Percentiles rank a stretch among this genome's conserved stretches.
Evolutionary conservation across 805 yeast genomes (phyloP).

Genomic region (Candida coquimbonensis): DNA sequence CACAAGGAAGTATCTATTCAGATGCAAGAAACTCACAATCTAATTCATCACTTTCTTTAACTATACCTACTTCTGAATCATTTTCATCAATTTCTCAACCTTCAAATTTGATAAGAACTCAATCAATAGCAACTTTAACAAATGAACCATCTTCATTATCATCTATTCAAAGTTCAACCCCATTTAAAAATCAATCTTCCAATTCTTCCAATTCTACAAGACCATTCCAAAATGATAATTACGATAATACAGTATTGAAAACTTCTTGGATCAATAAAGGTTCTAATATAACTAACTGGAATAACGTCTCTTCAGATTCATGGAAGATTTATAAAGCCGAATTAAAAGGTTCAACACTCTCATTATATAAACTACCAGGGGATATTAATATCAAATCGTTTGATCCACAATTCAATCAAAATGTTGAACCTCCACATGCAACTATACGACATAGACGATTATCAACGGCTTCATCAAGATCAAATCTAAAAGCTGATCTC

Average conservation of each 20-base stretch:
- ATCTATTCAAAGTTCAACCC: background rate
- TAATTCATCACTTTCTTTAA: background rate
- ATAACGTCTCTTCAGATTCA: constrained; percentile 16
- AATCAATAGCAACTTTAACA: constrained; percentile 4
- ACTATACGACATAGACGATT: constrained; percentile 22
- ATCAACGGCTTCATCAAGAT: constrained; percentile 18
- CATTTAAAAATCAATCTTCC: background rate
- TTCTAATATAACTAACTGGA: constrained; percentile 23
- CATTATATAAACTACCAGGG: constrained; percentile 51
- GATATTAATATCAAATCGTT: constrained; percentile 38
- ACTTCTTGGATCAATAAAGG: constrained; percentile 57
- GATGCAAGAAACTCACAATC: constrained; percentile 1
- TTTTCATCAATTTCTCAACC: background rate
- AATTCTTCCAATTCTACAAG: constrained; percentile 9
- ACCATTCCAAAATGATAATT: constrained; percentile 26
- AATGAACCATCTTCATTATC: background rate
- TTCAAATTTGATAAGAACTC: constrained; percentile 1
- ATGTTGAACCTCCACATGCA: constrained; percentile 1
- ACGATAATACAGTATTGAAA: constrained; percentile 36
- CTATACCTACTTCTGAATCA: constrained; percentile 5
- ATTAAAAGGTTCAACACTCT: constrained; percentile 59
- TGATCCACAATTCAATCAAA: constrained; percentile 22
- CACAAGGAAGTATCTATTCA: background rate
- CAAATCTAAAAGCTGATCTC: constrained; percentile 11
- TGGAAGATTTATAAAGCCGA: constrained; percentile 54